Evolutionary conservation across 805 yeast genomes (phyloP).

Genomic region (Lipomyces kockii): DNA sequence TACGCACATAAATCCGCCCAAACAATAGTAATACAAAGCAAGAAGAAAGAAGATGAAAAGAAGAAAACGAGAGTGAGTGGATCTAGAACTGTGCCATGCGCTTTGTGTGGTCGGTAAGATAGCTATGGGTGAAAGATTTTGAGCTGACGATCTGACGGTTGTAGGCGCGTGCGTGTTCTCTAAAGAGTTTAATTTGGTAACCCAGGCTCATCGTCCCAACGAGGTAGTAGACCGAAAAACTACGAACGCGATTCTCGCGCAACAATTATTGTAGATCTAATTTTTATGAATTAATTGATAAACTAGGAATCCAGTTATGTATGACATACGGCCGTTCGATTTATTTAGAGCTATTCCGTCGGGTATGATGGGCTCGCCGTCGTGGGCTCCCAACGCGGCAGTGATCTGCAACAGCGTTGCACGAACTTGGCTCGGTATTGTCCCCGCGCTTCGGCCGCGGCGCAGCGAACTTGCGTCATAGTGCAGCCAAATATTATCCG

Average conservation of each 20-base stretch:
- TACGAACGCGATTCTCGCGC: neutral
- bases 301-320: too few relatives aligned
- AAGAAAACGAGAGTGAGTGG: neutral
- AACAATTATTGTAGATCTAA: neutral
- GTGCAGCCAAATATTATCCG: neutral
- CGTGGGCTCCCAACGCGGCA: neutral
- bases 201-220: neutral
- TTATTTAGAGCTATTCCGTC: too few relatives aligned
- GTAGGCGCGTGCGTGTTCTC: neutral
- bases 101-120: neutral
- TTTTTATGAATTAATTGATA: neutral
- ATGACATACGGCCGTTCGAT: too few relatives aligned
- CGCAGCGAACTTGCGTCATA: neutral
- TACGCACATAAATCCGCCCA: neutral
- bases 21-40: neutral
- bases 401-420: neutral
- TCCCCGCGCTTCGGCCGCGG: too few relatives aligned
- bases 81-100: neutral
- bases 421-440: neutral
- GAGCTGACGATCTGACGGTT: neutral
- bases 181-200: neutral
- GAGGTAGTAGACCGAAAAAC: too few relatives aligned
- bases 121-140: neutral
- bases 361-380: too few relatives aligned
- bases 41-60: neutral